Evolutionary conservation across 371 early-diverging fungal genomes (phyloP).

Genomic region (Mucor mucedo): DNA sequence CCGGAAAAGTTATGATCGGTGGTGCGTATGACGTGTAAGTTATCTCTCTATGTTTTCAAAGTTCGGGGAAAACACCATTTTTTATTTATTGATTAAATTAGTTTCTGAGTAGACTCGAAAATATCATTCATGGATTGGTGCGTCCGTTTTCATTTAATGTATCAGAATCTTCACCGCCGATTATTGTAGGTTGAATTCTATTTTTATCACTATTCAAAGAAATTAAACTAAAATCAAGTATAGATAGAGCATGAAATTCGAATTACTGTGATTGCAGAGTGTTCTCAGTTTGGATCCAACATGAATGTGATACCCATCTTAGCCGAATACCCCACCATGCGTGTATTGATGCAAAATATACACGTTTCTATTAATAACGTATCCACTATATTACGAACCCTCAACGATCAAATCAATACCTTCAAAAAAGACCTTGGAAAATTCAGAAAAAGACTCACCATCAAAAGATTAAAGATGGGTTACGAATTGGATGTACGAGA

Average conservation of each 20-base stretch:
- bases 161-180: constrained; percentile 11
- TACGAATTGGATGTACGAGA: constrained; percentile 61
- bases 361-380: constrained; percentile 58
- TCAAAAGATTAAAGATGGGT: constrained; percentile 45
- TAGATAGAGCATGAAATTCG: constrained; percentile 67
- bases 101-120: constrained; percentile 12
- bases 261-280: constrained; percentile 79
- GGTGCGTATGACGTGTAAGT: constrained; percentile 60
- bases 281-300: constrained; percentile 70
- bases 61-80: not conserved
- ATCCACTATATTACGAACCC: constrained; percentile 47
- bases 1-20: constrained; percentile 58
- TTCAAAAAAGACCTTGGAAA: constrained; percentile 66
- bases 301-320: constrained; percentile 60
- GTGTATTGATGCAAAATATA: constrained; percentile 71
- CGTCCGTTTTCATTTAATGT: constrained; percentile 36
- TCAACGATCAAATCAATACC: constrained; percentile 55
- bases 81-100: no score
- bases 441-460: constrained; percentile 55
- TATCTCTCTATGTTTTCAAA: constrained; percentile 15
- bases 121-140: constrained; percentile 36
- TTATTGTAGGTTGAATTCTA: constrained; percentile 4
- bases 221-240: not conserved
- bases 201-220: not conserved
- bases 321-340: constrained; percentile 67